Conservation (phyloP, 2,329 filamentous ascomycete genomes). For the Pseudocercospora musae region DNA sequence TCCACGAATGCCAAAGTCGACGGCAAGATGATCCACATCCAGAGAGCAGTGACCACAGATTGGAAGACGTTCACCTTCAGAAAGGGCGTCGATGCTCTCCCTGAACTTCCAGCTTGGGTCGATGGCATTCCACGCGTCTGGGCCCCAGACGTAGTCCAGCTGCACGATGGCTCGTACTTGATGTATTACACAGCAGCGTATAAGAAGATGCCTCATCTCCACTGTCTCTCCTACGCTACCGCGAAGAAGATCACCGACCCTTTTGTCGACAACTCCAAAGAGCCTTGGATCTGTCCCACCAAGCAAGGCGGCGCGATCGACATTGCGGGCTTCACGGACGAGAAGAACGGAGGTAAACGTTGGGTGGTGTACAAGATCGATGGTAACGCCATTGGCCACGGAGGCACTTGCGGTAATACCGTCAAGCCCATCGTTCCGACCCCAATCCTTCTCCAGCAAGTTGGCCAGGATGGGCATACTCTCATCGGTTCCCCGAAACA, state of each 20-base stretch:
- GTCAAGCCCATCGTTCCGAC: conserved; percentile 33
- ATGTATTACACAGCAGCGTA: conserved; percentile 36
- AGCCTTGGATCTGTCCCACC: conserved; percentile 32
- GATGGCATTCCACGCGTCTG: conserved; percentile 49
- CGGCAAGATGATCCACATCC: conserved; percentile 36
- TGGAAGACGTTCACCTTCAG: conserved; percentile 36
- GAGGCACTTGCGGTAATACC: conserved; percentile 34
- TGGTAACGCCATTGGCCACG: conserved; percentile 34
- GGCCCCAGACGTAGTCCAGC: conserved; percentile 58
- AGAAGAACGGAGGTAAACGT: conserved; percentile 27
- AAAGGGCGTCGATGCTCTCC: conserved; percentile 50
- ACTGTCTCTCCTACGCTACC: conserved; percentile 36
- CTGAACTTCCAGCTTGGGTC: conserved; percentile 52
- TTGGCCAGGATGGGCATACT: conserved; percentile 32
- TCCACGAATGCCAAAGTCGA: conserved; percentile 37
- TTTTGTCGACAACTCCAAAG: conserved; percentile 25
- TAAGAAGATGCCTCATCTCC: conserved; percentile 22
- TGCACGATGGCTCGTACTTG: conserved; percentile 32
- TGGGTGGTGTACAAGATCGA: conserved; percentile 38
- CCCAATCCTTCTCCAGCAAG: conserved; percentile 34
- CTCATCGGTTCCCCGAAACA: conserved; percentile 26
- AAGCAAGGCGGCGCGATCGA: conserved; percentile 36
- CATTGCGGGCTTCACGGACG: conserved; percentile 31
- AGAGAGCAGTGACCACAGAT: conserved; percentile 38
- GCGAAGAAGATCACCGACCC: conserved; percentile 26